Base-by-base conservation (phyloP, 805 yeast genomes). In the Danielia reshetovae region DNA sequence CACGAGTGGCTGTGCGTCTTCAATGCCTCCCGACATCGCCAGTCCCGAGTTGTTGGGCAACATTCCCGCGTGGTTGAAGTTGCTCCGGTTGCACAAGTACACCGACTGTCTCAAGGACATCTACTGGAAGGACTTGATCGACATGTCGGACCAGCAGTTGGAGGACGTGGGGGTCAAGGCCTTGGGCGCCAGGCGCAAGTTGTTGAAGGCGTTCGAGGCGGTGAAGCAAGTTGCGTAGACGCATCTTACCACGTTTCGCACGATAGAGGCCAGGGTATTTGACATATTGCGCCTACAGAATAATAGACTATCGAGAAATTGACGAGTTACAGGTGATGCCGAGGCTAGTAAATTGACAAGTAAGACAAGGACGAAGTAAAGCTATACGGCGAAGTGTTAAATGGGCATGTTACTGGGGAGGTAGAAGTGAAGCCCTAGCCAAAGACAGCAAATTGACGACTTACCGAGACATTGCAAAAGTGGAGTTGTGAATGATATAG, bases 161-260 rank as follows among this genome's bases (percentile, higher is more conserved):
- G 87, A 81, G 45, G 71, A 70, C 3, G 70, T 79, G 38, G 99
- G 99, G 5, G 96, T 93, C 26, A 75, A 79, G 46, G 97, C 98
- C 0, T 70, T 93, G 46, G 99, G 99, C 5, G 99, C 99, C 0
- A 72, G 99, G 44, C 76, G 97, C 38, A 93, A 93, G 63, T 73
- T 93, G 57, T 65, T 93, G 51, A 93, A 93, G 65, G 94, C 95
- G 24, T 93, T 93, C 65, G 85, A 79, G 40, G 81, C 80, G 37
- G 95, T 90, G 29, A 78, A 77, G 51, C 21, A 35, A 39, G 30
- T 35, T n/a, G n/a, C n/a, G n/a, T n/a, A n/a, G n/a, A n/a, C n/a
- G n/a, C n/a, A n/a, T n/a, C n/a, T n/a, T n/a, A n/a, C 21, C n/a
- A n/a, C n/a, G n/a, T n/a, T n/a, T n/a, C n/a, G n/a, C n/a, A n/a